phyloP scores from a whole-genome alignment of 257 asterid genomes.

The Avicennia marina region DNA sequence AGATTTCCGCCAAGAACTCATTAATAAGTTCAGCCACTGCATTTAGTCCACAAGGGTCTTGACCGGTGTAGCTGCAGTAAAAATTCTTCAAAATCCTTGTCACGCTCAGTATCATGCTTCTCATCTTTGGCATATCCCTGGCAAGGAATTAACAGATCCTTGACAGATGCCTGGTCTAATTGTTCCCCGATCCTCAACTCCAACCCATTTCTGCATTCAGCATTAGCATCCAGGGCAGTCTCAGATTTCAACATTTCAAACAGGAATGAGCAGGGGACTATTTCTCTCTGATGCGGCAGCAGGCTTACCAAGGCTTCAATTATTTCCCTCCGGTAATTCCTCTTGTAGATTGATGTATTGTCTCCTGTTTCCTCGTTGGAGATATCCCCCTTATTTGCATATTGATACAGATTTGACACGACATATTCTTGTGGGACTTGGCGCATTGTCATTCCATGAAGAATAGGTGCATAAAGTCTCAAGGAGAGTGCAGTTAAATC shows the following conservation, averaged over 20 bases:
- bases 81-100: constrained; percentile 66
- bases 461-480: constrained; percentile 42
- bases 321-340: constrained; percentile 37
- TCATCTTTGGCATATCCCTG: constrained; percentile 57
- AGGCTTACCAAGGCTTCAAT: constrained; percentile 53
- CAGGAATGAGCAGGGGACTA: constrained; percentile 41
- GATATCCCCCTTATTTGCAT: constrained; percentile 52
- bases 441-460: constrained; percentile 33
- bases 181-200: constrained; percentile 70
- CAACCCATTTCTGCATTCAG: constrained; percentile 46
- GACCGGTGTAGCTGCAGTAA: constrained; percentile 33
- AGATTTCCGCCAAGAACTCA: constrained; percentile 54
- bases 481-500: constrained; percentile 48
- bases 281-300: constrained; percentile 33
- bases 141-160: constrained; percentile 59
- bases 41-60: constrained; percentile 24
- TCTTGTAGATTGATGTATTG: constrained; percentile 12
- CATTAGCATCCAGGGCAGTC: constrained; percentile 33
- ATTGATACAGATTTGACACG: constrained; percentile 42
- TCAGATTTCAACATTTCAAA: constrained; percentile 59
- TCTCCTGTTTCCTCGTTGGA: constrained; percentile 24
- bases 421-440: constrained; percentile 45
- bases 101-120: constrained; percentile 51
- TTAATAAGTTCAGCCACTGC: constrained; percentile 54
- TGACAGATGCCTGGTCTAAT: constrained; percentile 39